These are phyloP conservation scores for Gaertneriomyces sp. DNA, from an alignment of 192 early-diverging fungal species.

Conservation along the genomic window DNA sequence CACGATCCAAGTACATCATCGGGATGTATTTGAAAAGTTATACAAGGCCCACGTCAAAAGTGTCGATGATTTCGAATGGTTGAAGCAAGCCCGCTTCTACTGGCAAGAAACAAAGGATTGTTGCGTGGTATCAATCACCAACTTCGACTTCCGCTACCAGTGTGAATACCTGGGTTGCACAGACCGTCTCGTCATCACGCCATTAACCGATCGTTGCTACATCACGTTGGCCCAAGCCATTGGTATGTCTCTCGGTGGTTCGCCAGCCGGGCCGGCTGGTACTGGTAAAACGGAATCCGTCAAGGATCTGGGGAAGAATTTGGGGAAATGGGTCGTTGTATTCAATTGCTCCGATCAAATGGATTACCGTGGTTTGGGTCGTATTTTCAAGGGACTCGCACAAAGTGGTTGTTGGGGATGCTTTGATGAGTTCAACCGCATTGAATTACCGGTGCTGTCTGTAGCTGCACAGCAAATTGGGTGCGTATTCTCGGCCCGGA, in stretches of 20 bases:
- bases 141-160: constrained; percentile 64
- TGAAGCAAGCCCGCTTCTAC: constrained; percentile 64
- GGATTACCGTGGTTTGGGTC: constrained; percentile 63
- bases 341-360: constrained; percentile 70
- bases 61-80: constrained; percentile 63
- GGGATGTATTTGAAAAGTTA: constrained; percentile 66
- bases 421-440: constrained; percentile 67
- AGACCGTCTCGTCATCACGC: constrained; percentile 62
- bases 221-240: constrained; percentile 63
- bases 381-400: constrained; percentile 64
- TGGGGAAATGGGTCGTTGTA: constrained; percentile 68
- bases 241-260: constrained; percentile 64
- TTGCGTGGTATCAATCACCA: constrained; percentile 61
- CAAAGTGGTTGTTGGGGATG: constrained; percentile 65
- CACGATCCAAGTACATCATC: constrained; percentile 65
- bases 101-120: constrained; percentile 69
- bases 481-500: constrained; percentile 57
- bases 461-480: constrained; percentile 67
- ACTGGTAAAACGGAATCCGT: constrained; percentile 65
- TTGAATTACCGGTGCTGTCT: constrained; percentile 61
- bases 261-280: constrained; percentile 58
- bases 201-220: constrained; percentile 58
- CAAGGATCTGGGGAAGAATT: constrained; percentile 63
- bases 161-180: constrained; percentile 65
- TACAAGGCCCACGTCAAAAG: constrained; percentile 56